Percentiles rank a stretch among this genome's conserved stretches.
phyloP scores from a whole-genome alignment of 2,329 filamentous ascomycete species.

The Pseudopithomyces chartarum region DNA sequence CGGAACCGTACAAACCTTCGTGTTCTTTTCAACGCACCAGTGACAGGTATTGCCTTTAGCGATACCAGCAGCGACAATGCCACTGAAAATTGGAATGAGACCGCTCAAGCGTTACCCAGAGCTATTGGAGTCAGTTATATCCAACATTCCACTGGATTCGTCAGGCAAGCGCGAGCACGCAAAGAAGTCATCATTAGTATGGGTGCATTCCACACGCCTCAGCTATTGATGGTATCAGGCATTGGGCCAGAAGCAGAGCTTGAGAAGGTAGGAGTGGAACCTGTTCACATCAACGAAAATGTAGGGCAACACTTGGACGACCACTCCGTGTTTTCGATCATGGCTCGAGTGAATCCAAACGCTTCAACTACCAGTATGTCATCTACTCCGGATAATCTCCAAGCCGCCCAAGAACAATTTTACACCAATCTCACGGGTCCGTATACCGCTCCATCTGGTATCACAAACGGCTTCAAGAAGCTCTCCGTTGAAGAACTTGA shows the following conservation, averaged over 20 bases:
- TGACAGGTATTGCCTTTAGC: constrained; percentile 30
- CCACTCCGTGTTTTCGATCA: constrained; percentile 33
- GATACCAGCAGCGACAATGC: neutral
- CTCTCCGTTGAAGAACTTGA: constrained; percentile 19
- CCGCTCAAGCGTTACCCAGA: neutral
- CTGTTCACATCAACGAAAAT: constrained; percentile 35
- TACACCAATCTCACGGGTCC: constrained; percentile 34
- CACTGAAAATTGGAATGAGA: constrained; percentile 7
- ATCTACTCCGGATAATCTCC: constrained; percentile 24
- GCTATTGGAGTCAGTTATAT: constrained; percentile 35
- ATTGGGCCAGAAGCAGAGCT: constrained; percentile 61
- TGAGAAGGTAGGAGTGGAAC: constrained; percentile 18
- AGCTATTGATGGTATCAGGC: constrained; percentile 44
- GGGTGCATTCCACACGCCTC: constrained; percentile 42
- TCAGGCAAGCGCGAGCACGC: constrained; percentile 30
- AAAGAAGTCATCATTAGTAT: constrained; percentile 40
- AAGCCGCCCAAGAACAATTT: constrained; percentile 30
- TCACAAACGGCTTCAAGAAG: constrained; percentile 41
- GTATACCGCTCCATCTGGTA: constrained; percentile 37
- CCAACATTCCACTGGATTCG: constrained; percentile 27
- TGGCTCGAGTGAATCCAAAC: constrained; percentile 26
- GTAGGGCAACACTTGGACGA: constrained; percentile 35
- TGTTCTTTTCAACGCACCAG: constrained; percentile 33
- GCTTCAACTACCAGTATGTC: constrained; percentile 32
- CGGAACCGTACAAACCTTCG: constrained; percentile 32